Evolutionary conservation across 2,329 filamentous ascomycete species (phyloP), one percentile per base, ranked within the genome.

Genomic region (Xylariaceae sp.): DNA sequence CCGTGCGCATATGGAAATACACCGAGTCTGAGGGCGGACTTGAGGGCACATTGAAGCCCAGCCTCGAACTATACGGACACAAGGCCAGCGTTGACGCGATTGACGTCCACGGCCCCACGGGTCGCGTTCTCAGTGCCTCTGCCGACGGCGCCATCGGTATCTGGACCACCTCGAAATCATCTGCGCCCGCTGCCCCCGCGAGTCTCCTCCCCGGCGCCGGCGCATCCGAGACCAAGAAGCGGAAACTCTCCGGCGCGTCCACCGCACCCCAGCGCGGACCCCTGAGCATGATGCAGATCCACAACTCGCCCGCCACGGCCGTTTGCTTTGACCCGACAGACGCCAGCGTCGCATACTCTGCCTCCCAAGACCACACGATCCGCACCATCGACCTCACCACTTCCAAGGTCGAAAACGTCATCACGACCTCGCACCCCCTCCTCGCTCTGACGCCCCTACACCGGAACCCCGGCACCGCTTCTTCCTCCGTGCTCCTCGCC

Each of bases 331-430:
- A 96, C 74, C 88, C 88, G 3, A 81, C 85, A 56, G 93, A 97
- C 75, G 76, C 86, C 9, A 96, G 90, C 11, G 90, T 97, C 47
- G 93, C 89, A 51, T 97, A 99, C 79, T 93, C 91, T 1, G 86
- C 87, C 18, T 96, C 92, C 15, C 89, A 90, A 77, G 95, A 99
- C 77, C 92, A 96, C 79, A 89, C 89, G 1, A 79, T 97, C 67
- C 88, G 88, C 64, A 97, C 94, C 0, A 89, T 96, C 77, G 94
- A 99, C 77, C 82, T 99, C 51, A 87, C 92, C 0, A 97, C 93
- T 1, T 81, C 84, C 57, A 78, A 80, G 34, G 83, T 90, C 60
- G 91, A 97, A 48, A 90, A 90, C 71, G 90, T 90, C 3, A 82
- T 94, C 58, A 89, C 89, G 1, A 94, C 92, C 0, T 86, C 90